Percentiles rank a stretch among this genome's conserved stretches.
phyloP scores from a whole-genome alignment of 2,329 filamentous ascomycete species.

The Aureobasidium leucospermi region DNA sequence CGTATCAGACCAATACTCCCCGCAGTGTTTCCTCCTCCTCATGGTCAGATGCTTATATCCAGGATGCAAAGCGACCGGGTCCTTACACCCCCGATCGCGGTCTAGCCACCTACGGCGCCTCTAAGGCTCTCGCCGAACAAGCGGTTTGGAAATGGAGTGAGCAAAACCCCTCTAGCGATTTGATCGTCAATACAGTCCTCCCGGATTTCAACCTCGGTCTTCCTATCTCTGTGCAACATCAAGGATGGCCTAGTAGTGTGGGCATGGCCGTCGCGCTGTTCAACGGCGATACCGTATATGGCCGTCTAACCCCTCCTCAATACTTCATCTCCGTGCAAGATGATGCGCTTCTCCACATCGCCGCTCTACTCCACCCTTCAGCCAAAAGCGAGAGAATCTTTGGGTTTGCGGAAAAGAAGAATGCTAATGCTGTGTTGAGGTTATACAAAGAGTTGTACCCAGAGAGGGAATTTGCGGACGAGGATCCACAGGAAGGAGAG shows the following conservation, averaged over 20 bases:
- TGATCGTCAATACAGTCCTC: neutral
- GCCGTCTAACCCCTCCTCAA: conserved; percentile 12
- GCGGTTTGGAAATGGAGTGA: neutral
- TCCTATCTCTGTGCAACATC: conserved; percentile 15
- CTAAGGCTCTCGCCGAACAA: conserved; percentile 1
- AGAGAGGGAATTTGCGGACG: conserved; percentile 29
- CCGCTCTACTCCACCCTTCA: conserved; percentile 40
- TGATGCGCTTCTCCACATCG: conserved; percentile 45
- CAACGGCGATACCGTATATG: conserved; percentile 15
- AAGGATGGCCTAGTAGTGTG: conserved; percentile 13
- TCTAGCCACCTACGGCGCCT: neutral
- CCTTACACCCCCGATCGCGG: neutral
- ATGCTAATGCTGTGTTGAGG: conserved; percentile 38
- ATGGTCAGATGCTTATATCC: neutral
- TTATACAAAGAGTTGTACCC: conserved; percentile 35
- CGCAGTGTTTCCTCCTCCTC: neutral
- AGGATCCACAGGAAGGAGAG: conserved; percentile 15
- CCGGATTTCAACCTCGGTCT: conserved; percentile 22
- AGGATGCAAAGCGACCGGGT: neutral
- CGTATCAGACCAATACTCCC: neutral
- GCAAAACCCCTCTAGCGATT: neutral
- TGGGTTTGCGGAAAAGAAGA: conserved; percentile 43
- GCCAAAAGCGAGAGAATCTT: conserved; percentile 47
- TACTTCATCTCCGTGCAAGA: conserved; percentile 44
- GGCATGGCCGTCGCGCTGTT: conserved; percentile 14